A percentile compares a stretch with the other conserved stretches of the same genome.
Conservation (phyloP, 2,329 filamentous ascomycete genomes). For the Aspergillus ochraceoroseus region DNA sequence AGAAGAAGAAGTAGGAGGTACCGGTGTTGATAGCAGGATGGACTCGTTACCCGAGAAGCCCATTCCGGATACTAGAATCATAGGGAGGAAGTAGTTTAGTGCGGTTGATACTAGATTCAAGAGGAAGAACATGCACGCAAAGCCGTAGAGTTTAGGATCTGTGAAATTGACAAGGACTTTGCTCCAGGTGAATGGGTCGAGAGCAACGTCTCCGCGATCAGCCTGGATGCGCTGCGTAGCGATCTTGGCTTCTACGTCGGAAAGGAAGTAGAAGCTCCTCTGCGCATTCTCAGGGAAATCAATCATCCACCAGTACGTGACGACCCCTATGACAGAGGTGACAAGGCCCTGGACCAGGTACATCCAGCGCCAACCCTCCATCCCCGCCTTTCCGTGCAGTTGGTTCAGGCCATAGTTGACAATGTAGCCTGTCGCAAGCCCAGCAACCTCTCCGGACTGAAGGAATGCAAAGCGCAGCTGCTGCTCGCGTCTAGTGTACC, state of each 20-base stretch:
- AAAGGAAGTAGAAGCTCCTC: conserved; percentile 55
- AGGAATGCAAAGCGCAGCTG: conserved; percentile 62
- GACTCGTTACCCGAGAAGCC: conserved; percentile 50
- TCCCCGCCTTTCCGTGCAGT: conserved; percentile 51
- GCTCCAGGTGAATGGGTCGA: conserved; percentile 53
- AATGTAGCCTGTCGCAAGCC: conserved; percentile 61
- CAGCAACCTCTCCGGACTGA: conserved; percentile 60
- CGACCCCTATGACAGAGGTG: conserved; percentile 54
- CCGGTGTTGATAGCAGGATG: conserved; percentile 60
- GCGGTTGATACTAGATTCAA: conserved; percentile 63
- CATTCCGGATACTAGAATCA: conserved; percentile 53
- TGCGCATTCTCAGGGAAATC: conserved; percentile 62
- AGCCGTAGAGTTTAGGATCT: conserved; percentile 61
- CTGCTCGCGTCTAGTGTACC: conserved; percentile 62
- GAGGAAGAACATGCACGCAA: conserved; percentile 61
- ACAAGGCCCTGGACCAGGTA: conserved; percentile 62
- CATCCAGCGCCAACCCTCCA: conserved; percentile 66
- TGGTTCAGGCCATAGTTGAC: conserved; percentile 66
- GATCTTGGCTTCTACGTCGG: conserved; percentile 51
- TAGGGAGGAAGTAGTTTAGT: conserved; percentile 62
- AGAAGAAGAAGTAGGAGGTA: no score
- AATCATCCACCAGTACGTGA: conserved; percentile 66
- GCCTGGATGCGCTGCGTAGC: conserved; percentile 55
- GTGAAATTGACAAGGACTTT: conserved; percentile 54
- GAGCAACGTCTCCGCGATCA: conserved; percentile 57